Evolutionary conservation across 176 grass and related monocot genomes (phyloP).

Genomic region (Rhynchospora pubera): DNA sequence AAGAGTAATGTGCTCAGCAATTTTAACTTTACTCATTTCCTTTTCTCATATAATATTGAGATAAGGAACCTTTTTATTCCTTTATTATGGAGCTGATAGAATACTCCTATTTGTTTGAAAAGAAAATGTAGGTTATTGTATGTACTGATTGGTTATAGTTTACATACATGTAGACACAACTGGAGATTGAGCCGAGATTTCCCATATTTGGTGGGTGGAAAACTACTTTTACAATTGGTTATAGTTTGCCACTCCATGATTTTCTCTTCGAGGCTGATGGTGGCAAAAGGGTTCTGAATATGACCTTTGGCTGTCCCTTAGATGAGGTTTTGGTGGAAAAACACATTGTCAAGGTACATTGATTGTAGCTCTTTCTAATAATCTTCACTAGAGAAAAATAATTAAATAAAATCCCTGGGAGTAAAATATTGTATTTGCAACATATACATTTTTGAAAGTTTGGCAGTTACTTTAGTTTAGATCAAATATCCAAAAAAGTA

Average conservation of each 20-base stretch:
- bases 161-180: constrained; percentile 68
- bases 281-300: constrained; percentile 81
- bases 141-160: constrained; percentile 2
- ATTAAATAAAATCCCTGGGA: not conserved
- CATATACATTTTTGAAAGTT: not conserved
- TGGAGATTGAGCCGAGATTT: constrained; percentile 95
- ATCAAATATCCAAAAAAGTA: not conserved
- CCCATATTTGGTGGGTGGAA: constrained; percentile 98
- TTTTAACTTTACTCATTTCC: not conserved
- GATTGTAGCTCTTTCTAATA: not conserved
- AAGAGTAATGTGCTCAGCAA: constrained; percentile 44
- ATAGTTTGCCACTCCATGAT: constrained; percentile 82
- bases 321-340: constrained; percentile 84
- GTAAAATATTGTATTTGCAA: not conserved
- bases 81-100: not conserved
- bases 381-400: not conserved
- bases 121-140: not conserved
- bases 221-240: constrained; percentile 94
- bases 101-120: not conserved
- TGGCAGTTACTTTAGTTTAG: not conserved
- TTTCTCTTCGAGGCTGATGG: constrained; percentile 67
- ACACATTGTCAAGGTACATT: constrained; percentile 67
- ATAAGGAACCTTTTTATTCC: not conserved
- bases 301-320: constrained; percentile 89
- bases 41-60: not conserved